Evolutionary conservation across 2,329 filamentous ascomycete genomes (phyloP).

Genomic region (Ceratocystiopsis minuta): DNA sequence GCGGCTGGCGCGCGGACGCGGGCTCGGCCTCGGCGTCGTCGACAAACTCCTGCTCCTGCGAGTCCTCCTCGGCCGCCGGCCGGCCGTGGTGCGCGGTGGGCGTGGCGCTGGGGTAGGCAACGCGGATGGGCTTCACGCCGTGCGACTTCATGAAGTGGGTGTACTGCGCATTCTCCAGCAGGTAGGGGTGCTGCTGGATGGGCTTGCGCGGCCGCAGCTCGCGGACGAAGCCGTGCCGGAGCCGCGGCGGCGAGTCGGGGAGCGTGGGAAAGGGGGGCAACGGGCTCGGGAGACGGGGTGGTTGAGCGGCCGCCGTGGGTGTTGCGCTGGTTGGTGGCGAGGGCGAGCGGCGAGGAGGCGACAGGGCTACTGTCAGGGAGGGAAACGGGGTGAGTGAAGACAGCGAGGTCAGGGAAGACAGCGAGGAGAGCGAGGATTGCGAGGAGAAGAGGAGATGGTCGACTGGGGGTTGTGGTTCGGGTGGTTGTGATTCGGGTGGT

Average conservation of each 20-base stretch:
- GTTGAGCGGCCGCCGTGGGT: background rate
- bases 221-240: constrained; percentile 20
- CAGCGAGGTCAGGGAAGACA: constrained; percentile 5
- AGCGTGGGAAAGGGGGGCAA: constrained; percentile 1
- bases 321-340: too few relatives aligned
- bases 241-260: constrained; percentile 9
- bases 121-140: constrained; percentile 33
- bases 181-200: constrained; percentile 42
- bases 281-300: background rate
- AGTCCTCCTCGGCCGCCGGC: constrained; percentile 20
- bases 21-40: constrained; percentile 27
- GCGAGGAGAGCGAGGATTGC: background rate
- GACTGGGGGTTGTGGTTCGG: background rate
- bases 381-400: constrained; percentile 2
- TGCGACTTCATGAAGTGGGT: constrained; percentile 33
- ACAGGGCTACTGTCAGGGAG: background rate
- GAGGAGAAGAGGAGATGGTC: too few relatives aligned
- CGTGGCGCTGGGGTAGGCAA: constrained; percentile 16
- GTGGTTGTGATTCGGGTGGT: too few relatives aligned
- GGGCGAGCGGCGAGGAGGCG: background rate
- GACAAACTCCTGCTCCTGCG: constrained; percentile 32
- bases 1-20: constrained; percentile 7
- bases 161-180: constrained; percentile 37
- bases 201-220: constrained; percentile 41
- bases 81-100: constrained; percentile 2